Base-by-base conservation (phyloP, 2,329 filamentous ascomycete species). In the Lomentospora prolificans region DNA sequence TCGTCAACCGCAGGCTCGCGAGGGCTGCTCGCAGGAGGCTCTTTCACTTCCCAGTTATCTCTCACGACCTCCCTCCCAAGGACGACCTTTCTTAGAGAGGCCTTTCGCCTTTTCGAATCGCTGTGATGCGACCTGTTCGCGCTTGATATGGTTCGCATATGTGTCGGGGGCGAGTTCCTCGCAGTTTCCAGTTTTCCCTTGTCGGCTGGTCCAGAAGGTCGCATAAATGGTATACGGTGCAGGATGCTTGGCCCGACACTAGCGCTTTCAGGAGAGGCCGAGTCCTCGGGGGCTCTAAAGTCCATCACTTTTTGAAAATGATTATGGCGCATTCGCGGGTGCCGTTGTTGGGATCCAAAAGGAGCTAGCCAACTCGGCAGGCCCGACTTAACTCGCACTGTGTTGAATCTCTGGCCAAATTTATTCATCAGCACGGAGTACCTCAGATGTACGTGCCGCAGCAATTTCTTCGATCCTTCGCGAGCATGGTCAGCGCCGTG, bases 61-160 rank as follows among this genome's bases (percentile, higher is more conserved):
- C 31, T 55, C 12, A 55, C 53, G 2, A 19, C 46, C 46, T 55
- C 53, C 33, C 44, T 55, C 17, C 53, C 53, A 14, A 55, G 30
- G 8, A 55, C 53, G 28, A 30, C 53, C 31, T 55, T 55, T 24
- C 53, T 28, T 22, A 55, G 41, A 6, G 53, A 55, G 6, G 41
- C 41, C 22, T 55, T 48, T 7, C 53, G 39, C 24, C 53, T 24
- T 17, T 19, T 44, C 14, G 31, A 24, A 9, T 55, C 36, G 19
- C 7, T 41, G 5, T 41, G 14, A 41, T 41, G 36, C 9, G 36
- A 41, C 36, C 14, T 14, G 19, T 7, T 14, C 53, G n/a, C 30
- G n/a, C 27, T 10, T 17, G n/a, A 36, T n/a, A 14, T 10, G 12
- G 48, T 22, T 25, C 6, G 17, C 12, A 48, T 17, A 22, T 27